phyloP scores from a whole-genome alignment of 257 asterid genomes.

The Apocynum venetum region DNA sequence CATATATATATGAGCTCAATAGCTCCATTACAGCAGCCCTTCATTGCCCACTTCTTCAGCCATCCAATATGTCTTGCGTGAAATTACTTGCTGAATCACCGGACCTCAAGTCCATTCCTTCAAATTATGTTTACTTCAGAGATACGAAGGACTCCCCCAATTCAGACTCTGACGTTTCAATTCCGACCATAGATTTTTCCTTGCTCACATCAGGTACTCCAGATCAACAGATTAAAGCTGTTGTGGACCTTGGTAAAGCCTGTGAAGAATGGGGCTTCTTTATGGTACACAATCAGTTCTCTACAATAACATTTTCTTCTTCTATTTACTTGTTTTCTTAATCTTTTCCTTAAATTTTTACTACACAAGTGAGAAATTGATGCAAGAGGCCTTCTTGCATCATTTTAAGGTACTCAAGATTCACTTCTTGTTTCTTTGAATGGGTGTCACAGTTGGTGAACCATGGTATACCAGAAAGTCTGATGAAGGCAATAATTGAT shows the following conservation, averaged over 20 bases:
- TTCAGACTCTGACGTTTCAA: constrained; percentile 20
- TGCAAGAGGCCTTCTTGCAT: too few species aligned
- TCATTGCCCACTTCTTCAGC: neutral
- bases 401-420: neutral
- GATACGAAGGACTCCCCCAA: neutral
- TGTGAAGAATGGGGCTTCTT: constrained; percentile 56
- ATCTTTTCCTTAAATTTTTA: neutral
- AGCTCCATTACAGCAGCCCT: too few species aligned
- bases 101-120: constrained; percentile 19
- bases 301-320: neutral
- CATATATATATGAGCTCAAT: too few species aligned
- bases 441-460: constrained; percentile 43
- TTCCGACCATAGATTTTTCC: constrained; percentile 44
- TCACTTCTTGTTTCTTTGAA: too few species aligned
- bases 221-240: constrained; percentile 23
- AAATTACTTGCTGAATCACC: constrained; percentile 26
- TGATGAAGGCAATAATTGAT: constrained; percentile 38
- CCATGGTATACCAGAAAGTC: constrained; percentile 59
- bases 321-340: neutral
- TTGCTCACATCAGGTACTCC: constrained; percentile 23
- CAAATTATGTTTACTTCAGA: constrained; percentile 10
- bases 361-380: neutral
- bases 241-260: constrained; percentile 29
- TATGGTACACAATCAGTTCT: constrained; percentile 22
- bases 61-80: constrained; percentile 7